Conservation (phyloP, 2,329 filamentous ascomycete genomes). For the Verticillium longisporum region DNA sequence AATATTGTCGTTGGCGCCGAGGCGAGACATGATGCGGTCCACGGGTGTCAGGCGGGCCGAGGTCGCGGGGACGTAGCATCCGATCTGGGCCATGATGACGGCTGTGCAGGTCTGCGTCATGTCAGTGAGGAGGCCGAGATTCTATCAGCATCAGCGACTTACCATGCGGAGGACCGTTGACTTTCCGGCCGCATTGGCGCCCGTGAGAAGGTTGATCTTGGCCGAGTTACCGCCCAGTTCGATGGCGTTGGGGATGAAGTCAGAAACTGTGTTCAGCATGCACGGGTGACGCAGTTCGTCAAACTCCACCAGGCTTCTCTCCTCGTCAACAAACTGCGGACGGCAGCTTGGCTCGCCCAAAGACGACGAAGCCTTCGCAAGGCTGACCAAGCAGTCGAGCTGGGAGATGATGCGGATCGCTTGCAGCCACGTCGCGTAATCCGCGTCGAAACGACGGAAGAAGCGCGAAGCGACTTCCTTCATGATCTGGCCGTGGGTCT, state of each 20-base stretch:
- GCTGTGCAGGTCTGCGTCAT: slow-evolving; percentile 72
- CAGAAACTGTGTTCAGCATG: slow-evolving; percentile 79
- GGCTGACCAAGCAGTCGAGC: slow-evolving; percentile 88
- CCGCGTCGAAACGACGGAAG: slow-evolving; percentile 79
- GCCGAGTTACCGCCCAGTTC: slow-evolving; percentile 71
- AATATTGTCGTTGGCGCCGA: slow-evolving; percentile 98
- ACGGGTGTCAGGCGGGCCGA: slow-evolving; percentile 82
- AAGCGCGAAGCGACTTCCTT: slow-evolving; percentile 80
- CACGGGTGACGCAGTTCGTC: slow-evolving; percentile 90
- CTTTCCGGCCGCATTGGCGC: slow-evolving; percentile 95
- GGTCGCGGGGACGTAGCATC: slow-evolving; percentile 81
- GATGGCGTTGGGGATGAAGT: slow-evolving; percentile 96
- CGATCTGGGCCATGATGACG: slow-evolving; percentile 95
- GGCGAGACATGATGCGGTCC: slow-evolving; percentile 96
- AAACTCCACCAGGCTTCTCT: slow-evolving; percentile 85
- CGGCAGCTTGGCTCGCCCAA: slow-evolving; percentile 84
- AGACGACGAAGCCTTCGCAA: slow-evolving; percentile 80
- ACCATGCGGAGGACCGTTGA: slow-evolving; percentile 94
- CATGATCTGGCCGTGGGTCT: slow-evolving; percentile 85
- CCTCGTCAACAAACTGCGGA: slow-evolving; percentile 77
- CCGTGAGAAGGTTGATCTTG: slow-evolving; percentile 87
- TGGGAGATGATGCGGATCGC: slow-evolving; percentile 88
- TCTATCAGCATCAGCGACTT: slow-evolving; percentile 21
- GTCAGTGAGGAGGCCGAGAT: slow-evolving; percentile 17
- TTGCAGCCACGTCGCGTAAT: slow-evolving; percentile 79